phyloP scores from a whole-genome alignment of 768 basidiomycete species.

The Boletus insuetus region DNA sequence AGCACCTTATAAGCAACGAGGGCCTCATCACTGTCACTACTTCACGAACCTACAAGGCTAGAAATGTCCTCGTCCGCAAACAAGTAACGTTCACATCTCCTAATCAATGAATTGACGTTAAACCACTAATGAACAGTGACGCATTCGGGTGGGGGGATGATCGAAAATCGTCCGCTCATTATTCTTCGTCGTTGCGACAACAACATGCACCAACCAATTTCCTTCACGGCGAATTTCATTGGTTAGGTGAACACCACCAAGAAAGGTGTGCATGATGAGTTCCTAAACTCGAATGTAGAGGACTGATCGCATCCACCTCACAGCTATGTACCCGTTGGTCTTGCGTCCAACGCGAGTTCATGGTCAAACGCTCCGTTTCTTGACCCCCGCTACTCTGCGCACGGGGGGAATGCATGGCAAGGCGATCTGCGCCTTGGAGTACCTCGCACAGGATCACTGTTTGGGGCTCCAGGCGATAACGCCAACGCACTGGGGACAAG shows the following conservation, averaged over 20 bases:
- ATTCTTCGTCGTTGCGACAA: not conserved
- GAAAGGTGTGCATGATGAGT: conserved; percentile 13
- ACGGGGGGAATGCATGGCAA: not conserved
- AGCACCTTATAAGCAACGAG: conserved; percentile 6
- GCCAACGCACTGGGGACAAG: not conserved
- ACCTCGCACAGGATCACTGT: not conserved
- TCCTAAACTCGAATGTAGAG: not conserved
- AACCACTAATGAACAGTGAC: not conserved
- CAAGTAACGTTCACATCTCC: conserved; percentile 8
- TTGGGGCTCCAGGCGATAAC: not conserved
- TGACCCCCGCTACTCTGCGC: not conserved
- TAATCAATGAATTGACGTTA: not conserved
- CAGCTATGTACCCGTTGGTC: not conserved
- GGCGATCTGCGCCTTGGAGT: not conserved
- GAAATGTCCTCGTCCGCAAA: conserved; percentile 7
- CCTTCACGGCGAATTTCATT: not conserved
- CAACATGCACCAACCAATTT: not conserved
- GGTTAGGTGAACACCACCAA: not conserved
- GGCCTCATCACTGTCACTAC: not conserved
- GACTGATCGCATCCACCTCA: not conserved
- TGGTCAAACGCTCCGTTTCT: not conserved
- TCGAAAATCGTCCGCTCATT: not conserved
- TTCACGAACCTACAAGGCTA: not conserved
- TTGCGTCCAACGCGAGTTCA: not conserved
- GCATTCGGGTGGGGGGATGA: not conserved